These are phyloP conservation scores for Crotalaria pallida DNA, from an alignment of 306 rosid species.

Conservation along the genomic window DNA sequence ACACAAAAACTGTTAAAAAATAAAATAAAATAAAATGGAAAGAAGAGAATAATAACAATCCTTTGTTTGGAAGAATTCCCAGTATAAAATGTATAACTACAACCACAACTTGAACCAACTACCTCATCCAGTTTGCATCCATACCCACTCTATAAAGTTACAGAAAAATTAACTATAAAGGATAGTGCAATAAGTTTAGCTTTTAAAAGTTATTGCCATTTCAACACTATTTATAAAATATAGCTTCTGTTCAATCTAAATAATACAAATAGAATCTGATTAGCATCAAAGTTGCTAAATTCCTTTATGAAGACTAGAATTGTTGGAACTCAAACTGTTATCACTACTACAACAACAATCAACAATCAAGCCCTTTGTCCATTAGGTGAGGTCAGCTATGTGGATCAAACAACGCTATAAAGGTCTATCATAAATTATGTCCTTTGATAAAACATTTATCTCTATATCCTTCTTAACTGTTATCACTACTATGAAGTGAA, in stretches of 20 bases:
- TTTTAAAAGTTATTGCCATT: not conserved
- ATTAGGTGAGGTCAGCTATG: not conserved
- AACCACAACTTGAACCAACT: not conserved
- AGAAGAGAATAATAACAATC: not conserved
- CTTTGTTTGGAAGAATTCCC: not conserved
- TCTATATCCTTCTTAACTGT: too few relatives aligned
- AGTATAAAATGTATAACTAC: not conserved
- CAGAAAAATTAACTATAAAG: not conserved
- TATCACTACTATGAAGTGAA: not conserved
- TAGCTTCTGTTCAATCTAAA: not conserved
- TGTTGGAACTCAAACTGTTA: not conserved
- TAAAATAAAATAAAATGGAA: not conserved
- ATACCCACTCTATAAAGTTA: not conserved
- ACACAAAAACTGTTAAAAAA: not conserved
- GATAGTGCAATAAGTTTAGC: not conserved
- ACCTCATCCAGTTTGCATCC: not conserved
- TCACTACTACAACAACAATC: too few relatives aligned
- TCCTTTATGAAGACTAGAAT: not conserved
- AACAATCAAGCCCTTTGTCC: too few relatives aligned
- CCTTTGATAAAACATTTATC: too few relatives aligned
- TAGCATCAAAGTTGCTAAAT: not conserved
- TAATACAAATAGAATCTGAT: not conserved
- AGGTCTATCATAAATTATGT: too few relatives aligned
- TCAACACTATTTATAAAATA: not conserved
- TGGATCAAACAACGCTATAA: too few relatives aligned